These are phyloP conservation scores for Neonectria faginata DNA, from an alignment of 2,329 filamentous ascomycete genomes.

Conservation along the genomic window DNA sequence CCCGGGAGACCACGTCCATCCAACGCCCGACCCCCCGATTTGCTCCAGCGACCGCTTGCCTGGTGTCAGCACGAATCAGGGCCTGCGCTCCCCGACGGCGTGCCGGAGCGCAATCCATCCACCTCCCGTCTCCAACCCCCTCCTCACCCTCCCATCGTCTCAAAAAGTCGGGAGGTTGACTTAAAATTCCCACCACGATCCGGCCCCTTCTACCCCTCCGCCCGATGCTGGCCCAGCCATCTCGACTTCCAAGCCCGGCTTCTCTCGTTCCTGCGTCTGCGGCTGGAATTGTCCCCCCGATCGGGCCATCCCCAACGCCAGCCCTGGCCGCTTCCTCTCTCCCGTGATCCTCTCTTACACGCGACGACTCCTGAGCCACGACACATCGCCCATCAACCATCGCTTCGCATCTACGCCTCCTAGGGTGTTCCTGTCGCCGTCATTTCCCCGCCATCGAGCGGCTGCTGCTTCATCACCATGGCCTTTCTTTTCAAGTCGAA, in stretches of 20 bases:
- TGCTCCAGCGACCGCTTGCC: slow-evolving; percentile 25
- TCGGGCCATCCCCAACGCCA: slow-evolving; percentile 27
- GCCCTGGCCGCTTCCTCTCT: slow-evolving; percentile 25
- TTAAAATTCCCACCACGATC: slow-evolving; percentile 46
- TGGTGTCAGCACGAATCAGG: slow-evolving; percentile 35
- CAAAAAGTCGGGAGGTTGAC: slow-evolving; percentile 53
- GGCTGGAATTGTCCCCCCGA: slow-evolving; percentile 41
- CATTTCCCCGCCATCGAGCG: slow-evolving; percentile 51
- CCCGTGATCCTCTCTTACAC: slow-evolving; percentile 36
- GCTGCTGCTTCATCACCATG: slow-evolving; percentile 66
- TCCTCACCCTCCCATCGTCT: slow-evolving; percentile 34
- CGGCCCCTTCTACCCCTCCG: slow-evolving; percentile 46
- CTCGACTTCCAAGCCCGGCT: slow-evolving; percentile 52
- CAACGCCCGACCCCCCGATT: slow-evolving; percentile 24
- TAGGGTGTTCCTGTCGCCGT: slow-evolving; percentile 36
- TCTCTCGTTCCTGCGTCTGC: slow-evolving; percentile 48
- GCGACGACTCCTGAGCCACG: slow-evolving; percentile 34
- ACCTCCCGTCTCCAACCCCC: slow-evolving; percentile 40
- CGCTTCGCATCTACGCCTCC: slow-evolving; percentile 20
- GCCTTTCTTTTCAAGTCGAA: slow-evolving; percentile 87
- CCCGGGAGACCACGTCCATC: slow-evolving; percentile 29
- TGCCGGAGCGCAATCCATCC: slow-evolving; percentile 39
- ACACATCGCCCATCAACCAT: slow-evolving; percentile 21
- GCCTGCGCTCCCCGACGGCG: slow-evolving; percentile 33
- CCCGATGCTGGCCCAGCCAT: slow-evolving; percentile 61